These are phyloP conservation scores for Aureobasidium sp. DNA, from an alignment of 2,329 filamentous ascomycete genomes.

Conservation along the genomic window DNA sequence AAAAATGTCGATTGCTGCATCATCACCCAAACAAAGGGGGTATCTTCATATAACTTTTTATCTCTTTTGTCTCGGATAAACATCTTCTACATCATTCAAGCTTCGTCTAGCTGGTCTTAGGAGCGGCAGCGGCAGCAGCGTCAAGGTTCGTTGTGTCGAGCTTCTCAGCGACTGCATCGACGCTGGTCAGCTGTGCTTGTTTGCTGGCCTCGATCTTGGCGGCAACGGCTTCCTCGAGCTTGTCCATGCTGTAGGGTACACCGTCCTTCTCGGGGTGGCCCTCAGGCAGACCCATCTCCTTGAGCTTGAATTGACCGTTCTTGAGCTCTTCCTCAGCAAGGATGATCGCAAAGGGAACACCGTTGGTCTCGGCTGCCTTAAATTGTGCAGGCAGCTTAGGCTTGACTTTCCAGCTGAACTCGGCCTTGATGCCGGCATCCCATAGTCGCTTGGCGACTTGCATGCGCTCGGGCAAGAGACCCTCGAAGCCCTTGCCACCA, in stretches of 20 bases:
- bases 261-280: constrained; percentile 89
- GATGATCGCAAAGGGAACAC: constrained; percentile 79
- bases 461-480: constrained; percentile 77
- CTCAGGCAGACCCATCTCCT: constrained; percentile 71
- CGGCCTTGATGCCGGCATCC: constrained; percentile 84
- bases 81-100: background rate
- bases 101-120: constrained; percentile 15
- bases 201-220: constrained; percentile 34
- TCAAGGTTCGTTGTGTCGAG: constrained; percentile 15
- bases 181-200: constrained; percentile 20
- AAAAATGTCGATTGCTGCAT: background rate
- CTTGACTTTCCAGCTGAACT: constrained; percentile 85
- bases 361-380: constrained; percentile 73
- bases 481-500: constrained; percentile 75
- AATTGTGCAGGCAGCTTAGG: constrained; percentile 85
- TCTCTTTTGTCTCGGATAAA: background rate
- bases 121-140: constrained; percentile 16
- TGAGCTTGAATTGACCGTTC: constrained; percentile 76
- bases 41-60: constrained; percentile 9
- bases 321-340: constrained; percentile 85
- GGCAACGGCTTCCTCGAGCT: constrained; percentile 57
- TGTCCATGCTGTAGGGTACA: constrained; percentile 57
- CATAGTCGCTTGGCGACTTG: constrained; percentile 66
- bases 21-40: background rate
- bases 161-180: constrained; percentile 12